Evolutionary conservation across 176 grass and related monocot genomes (phyloP), one percentile per base, ranked within the genome.

Genomic region (Pontederia paniculata): DNA sequence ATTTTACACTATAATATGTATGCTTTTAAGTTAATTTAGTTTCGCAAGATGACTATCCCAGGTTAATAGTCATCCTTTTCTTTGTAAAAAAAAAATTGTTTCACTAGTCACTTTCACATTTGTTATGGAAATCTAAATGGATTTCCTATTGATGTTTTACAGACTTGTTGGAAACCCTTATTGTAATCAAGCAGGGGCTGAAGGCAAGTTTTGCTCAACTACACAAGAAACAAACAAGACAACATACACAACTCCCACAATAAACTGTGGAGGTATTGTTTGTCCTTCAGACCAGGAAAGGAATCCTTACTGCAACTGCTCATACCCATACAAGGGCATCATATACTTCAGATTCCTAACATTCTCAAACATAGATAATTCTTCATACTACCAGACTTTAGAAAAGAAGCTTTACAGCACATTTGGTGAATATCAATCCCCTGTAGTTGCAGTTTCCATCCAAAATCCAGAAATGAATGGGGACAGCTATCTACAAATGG

Each of bases 111-210:
- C 28, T 17, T 52, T 19, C 18, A 18, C 50, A 16, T 52, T n/a
- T 9, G 8, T 16, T 58, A 58, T 37, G 7, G 15, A 25, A 37
- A n/a, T n/a, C n/a, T n/a, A n/a, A n/a, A 12, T 43, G 56, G 41
- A 13, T 58, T 25, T 58, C 13, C 23, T 42, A 37, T 55, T 54
- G 28, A 37, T 37, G 28, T 37, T 37, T 6, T 37, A 21, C 69
- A 88, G 89, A 66, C 81, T 95, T 51, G 5, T 66, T 1, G 84
- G 77, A 1, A 94, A 94, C 19, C 83, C 88, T 5, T 14, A 76
- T 44, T 94, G 88, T 54, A 23, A 17, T 8, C 48, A 37, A 19
- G 80, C 47, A 37, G 42, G 62, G 69, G 6, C 4, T 25, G 61
- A 0, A 15, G 23, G 3, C 16, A 14, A 48, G 48, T 66, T 53